phyloP scores from a whole-genome alignment of 2,329 filamentous ascomycete species.

The Trichoderma afroharzianum region DNA sequence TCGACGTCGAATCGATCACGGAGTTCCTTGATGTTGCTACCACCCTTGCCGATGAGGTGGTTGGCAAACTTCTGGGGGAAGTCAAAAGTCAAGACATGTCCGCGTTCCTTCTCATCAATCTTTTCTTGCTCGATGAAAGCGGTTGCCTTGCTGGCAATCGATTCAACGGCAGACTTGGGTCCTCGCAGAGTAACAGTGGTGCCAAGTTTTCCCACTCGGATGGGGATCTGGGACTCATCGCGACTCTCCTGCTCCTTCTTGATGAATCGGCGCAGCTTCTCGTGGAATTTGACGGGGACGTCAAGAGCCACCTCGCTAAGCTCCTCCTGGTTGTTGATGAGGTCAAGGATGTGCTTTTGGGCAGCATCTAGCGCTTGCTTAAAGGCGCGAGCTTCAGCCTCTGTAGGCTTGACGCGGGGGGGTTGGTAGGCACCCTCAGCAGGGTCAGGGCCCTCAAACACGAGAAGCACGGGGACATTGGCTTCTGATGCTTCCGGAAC shows the following conservation, averaged over 20 bases:
- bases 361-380: slow-evolving; percentile 54
- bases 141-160: slow-evolving; percentile 67
- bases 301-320: slow-evolving; percentile 51
- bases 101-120: slow-evolving; percentile 89
- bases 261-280: slow-evolving; percentile 60
- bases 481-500: slow-evolving; percentile 62
- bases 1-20: slow-evolving; percentile 66
- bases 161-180: slow-evolving; percentile 67
- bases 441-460: slow-evolving; percentile 65
- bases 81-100: slow-evolving; percentile 80
- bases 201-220: slow-evolving; percentile 56
- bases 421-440: slow-evolving; percentile 47
- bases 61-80: slow-evolving; percentile 95
- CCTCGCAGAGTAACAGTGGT: slow-evolving; percentile 71
- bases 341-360: slow-evolving; percentile 52
- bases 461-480: slow-evolving; percentile 63
- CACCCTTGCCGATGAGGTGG: slow-evolving; percentile 68
- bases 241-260: slow-evolving; percentile 60
- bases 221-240: slow-evolving; percentile 55
- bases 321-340: slow-evolving; percentile 57
- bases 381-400: slow-evolving; percentile 51
- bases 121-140: slow-evolving; percentile 84
- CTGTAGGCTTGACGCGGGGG: slow-evolving; percentile 50
- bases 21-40: slow-evolving; percentile 62
- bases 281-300: slow-evolving; percentile 61